Percentiles rank a stretch among this genome's conserved stretches.
Evolutionary conservation across 495 filamentous ascomycete genomes (phyloP).

Genomic region (Annulohypoxylon nitens): DNA sequence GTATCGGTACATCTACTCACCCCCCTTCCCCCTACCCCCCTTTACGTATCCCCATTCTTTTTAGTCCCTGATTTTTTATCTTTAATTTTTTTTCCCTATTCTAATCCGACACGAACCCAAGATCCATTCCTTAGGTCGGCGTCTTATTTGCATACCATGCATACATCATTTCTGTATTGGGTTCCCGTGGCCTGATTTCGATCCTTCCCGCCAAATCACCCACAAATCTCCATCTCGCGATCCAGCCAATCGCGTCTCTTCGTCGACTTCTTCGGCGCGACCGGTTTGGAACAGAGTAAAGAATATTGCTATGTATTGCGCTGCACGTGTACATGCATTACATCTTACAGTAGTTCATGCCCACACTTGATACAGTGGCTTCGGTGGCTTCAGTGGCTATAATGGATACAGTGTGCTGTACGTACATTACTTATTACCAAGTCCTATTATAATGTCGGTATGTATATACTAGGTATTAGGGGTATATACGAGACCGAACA

Average conservation of each 20-base stretch:
- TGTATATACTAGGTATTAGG: slow-evolving; percentile 7
- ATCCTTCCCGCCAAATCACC: slow-evolving; percentile 38
- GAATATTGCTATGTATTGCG: slow-evolving; percentile 9
- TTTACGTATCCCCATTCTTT: neutral
- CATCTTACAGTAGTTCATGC: slow-evolving; percentile 13
- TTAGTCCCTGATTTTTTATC: neutral
- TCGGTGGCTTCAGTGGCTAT: neutral
- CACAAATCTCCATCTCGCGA: slow-evolving; percentile 14
- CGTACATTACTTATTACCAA: neutral
- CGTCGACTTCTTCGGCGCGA: slow-evolving; percentile 20
- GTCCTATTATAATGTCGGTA: neutral
- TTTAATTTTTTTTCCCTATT: slow-evolving; percentile 1
- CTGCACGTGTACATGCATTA: slow-evolving; percentile 12
- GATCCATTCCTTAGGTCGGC: slow-evolving; percentile 33
- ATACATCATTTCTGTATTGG: slow-evolving; percentile 17
- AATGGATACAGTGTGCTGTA: slow-evolving; percentile 6
- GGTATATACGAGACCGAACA: neutral
- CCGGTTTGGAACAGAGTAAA: slow-evolving; percentile 14
- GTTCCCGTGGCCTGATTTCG: slow-evolving; percentile 35
- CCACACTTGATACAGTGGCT: slow-evolving; percentile 1
- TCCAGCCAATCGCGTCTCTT: slow-evolving; percentile 19
- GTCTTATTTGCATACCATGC: slow-evolving; percentile 28
- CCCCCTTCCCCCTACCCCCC: neutral
- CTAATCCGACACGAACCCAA: slow-evolving; percentile 28
- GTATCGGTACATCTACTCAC: slow-evolving; percentile 31